Base-by-base conservation (phyloP, 352 stramenopile genomes). In the Thalassiosira mediterranea region DNA sequence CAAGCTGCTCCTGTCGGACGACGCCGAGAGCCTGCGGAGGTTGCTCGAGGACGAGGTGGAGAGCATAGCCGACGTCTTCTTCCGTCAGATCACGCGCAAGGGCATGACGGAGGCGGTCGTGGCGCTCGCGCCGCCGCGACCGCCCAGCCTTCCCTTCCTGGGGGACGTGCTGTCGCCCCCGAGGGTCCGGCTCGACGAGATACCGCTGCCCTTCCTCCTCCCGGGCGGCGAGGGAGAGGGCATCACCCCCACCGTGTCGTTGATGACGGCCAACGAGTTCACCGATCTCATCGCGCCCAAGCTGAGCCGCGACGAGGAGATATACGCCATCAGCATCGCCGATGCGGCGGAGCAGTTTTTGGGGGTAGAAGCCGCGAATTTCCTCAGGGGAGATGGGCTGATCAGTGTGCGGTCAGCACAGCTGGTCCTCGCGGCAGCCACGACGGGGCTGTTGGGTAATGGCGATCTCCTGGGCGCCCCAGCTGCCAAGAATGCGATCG, bases 291-390 rank as follows among this genome's bases (percentile, higher is more conserved):
- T 89, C 26, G 88, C 86, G 21, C 90, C 90, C 4, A 90, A 88
- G 47, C 75, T 95, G 0, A 74, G 23, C 34, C 76, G 89, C 28
- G 84, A 93, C 31, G 90, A 95, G 58, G 90, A 95, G 69, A 66
- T 95, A 11, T 95, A 91, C 78, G 88, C 90, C 8, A 70, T 95
- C 19, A 79, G 83, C 49, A 62, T 95, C 10, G 66, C 73, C 28
- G 84, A 95, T 38, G 80, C 83, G 23, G 86, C 79, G 0, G 51
- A 75, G 32, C 67, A 93, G 63, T 89, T 89, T 44, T 68, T 93
- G 60, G 90, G 87, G 11, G 26, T 77, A 5, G 75, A 90, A 17
- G 69, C 83, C n/a, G 81, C 72, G 29, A 71, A 83, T 11, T 90
- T 93, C 47, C 64, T 91, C 1, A 63, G 75, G 59, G 87, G 87